Evolutionary conservation across 352 stramenopile species (phyloP), one percentile per base, ranked within the genome.

Genomic region (Globisporangium camurandrum): DNA sequence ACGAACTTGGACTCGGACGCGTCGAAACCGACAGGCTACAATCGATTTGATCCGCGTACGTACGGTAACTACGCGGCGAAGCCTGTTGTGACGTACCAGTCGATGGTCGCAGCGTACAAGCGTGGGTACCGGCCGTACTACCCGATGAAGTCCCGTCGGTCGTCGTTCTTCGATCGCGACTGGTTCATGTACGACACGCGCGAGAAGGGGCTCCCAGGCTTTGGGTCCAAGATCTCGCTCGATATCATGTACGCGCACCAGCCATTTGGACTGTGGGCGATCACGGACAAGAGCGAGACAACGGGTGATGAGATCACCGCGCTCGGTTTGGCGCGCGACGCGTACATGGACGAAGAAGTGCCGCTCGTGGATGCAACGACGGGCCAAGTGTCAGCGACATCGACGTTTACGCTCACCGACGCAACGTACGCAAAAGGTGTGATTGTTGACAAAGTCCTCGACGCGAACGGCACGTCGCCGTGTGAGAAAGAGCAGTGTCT

Each of bases 81-180:
- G 59, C 45, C 10, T 49, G 59, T 87, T 3, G 62, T 86, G 10
- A 78, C 68, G 17, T 85, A 67, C 51, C 79, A 90, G 47, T 69
- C 79, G 8, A 90, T 90, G 79, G 49, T 73, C 26, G 70, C 75
- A 1, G 79, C 79, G 8, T 71, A 54, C 42, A 49, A 50, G 2
- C 46, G 59, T 11, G 76, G 72, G 1, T 97, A 88, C 57, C 87
- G 66, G 42, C 78, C 85, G 34, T 97, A 96, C 67, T 89, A 95
- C 20, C 90, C 90, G 3, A 86, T 93, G 56, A 57, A 64, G 24
- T 59, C 69, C 8, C 80, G 83, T 23, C 80, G 79, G n/a, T 95
- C 84, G 19, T 84, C 82, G 1, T 97, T 96, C 59, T 97, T 94
- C 65, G 65, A 96, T 54, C 81, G 63, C 50, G 69, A 84, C 9